phyloP scores from a whole-genome alignment of 2,329 filamentous ascomycete species.

The Rutstroemia sp. region DNA sequence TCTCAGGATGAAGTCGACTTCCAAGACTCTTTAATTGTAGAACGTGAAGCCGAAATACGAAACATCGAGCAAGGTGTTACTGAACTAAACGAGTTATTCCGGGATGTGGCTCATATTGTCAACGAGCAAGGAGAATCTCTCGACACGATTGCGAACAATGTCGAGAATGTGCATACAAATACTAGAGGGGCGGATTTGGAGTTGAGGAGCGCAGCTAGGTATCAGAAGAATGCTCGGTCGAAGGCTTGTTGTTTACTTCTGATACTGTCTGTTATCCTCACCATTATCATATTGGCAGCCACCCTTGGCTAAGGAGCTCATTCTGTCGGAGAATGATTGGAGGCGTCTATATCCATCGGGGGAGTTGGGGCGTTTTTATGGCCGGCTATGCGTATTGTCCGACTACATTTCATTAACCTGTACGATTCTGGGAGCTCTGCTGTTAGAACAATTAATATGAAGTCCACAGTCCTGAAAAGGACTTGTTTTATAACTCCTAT shows the following conservation, averaged over 20 bases:
- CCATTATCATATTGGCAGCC: constrained; percentile 82
- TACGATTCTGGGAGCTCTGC: not conserved
- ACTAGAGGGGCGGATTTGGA: constrained; percentile 82
- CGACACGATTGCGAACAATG: constrained; percentile 81
- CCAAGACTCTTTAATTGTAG: constrained; percentile 89
- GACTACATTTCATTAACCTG: not conserved
- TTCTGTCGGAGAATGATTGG: not conserved
- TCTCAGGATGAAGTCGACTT: constrained; percentile 95
- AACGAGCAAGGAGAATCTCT: constrained; percentile 86
- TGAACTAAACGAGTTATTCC: constrained; percentile 92
- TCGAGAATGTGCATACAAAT: constrained; percentile 73
- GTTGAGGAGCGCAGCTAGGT: constrained; percentile 74
- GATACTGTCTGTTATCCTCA: constrained; percentile 80
- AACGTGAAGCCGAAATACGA: constrained; percentile 93
- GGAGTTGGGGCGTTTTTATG: constrained; percentile 11
- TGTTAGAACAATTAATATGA: not conserved
- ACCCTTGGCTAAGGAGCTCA: constrained; percentile 54
- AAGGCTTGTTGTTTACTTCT: constrained; percentile 90
- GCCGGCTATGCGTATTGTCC: not conserved
- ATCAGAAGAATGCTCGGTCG: constrained; percentile 92
- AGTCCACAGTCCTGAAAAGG: too few species aligned
- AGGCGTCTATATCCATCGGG: constrained; percentile 4
- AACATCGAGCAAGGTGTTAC: constrained; percentile 96
- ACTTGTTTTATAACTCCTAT: too few species aligned
- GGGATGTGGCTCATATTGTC: constrained; percentile 97